phyloP scores from a whole-genome alignment of 345 rosid species.

The Sonneratia alba region DNA sequence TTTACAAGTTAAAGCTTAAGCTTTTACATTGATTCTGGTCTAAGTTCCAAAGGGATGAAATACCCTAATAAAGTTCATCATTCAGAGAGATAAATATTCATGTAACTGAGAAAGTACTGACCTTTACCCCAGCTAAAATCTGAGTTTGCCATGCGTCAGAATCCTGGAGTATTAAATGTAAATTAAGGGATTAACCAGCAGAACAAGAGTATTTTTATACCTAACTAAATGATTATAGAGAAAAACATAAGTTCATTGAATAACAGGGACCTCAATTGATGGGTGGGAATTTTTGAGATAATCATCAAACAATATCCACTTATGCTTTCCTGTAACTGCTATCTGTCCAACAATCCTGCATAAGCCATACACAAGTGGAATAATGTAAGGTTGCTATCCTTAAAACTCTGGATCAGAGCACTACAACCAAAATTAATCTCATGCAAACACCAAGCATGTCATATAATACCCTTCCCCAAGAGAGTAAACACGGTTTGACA shows the following conservation, averaged over 20 bases:
- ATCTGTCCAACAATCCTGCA: constrained; percentile 81
- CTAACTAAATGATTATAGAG: not conserved
- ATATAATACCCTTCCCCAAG: constrained; percentile 81
- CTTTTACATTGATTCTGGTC: too few species aligned
- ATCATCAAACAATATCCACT: constrained; percentile 61
- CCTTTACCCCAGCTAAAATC: constrained; percentile 72
- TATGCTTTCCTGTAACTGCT: constrained; percentile 64
- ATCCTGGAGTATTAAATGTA: constrained; percentile 32
- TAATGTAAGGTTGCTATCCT: not conserved
- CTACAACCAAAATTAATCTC: not conserved
- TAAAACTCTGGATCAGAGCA: not conserved
- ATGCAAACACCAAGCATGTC: not conserved
- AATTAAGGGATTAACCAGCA: constrained; percentile 1
- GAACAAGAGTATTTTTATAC: not conserved
- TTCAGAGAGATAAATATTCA: not conserved
- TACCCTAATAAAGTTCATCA: not conserved
- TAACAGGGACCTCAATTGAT: constrained; percentile 46
- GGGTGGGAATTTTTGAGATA: constrained; percentile 30
- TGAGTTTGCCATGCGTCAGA: constrained; percentile 78
- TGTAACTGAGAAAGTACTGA: constrained; percentile 20
- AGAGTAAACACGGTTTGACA: constrained; percentile 78
- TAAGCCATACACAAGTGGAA: not conserved
- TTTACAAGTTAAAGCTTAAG: not conserved
- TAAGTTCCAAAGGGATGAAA: not conserved
- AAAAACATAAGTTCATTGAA: not conserved